phyloP scores from a whole-genome alignment of 441 rosid species.

The Adansonia gregorii region DNA sequence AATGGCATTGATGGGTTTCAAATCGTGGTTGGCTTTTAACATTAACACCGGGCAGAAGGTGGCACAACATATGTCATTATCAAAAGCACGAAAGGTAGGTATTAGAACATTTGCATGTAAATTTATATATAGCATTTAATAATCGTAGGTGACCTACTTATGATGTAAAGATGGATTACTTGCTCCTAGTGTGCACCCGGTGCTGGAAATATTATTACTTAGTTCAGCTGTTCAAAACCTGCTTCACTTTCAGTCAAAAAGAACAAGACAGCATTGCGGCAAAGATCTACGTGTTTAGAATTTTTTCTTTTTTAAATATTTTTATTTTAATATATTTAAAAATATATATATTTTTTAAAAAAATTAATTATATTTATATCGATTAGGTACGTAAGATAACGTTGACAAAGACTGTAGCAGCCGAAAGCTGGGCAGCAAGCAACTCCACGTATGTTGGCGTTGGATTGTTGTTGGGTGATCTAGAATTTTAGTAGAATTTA shows the following conservation, averaged over 20 bases:
- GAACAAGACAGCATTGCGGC: neutral
- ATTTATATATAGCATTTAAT: neutral
- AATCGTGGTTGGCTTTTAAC: neutral
- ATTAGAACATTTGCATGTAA: slow-evolving; percentile 12
- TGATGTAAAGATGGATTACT: neutral
- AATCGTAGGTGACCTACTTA: slow-evolving; percentile 5
- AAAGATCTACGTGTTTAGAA: neutral
- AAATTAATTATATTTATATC: too few relatives aligned
- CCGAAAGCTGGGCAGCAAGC: neutral
- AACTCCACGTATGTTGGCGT: slow-evolving; percentile 17
- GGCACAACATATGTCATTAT: neutral
- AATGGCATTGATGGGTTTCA: slow-evolving; percentile 8
- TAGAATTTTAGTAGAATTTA: neutral
- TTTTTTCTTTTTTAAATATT: neutral
- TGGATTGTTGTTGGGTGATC: neutral
- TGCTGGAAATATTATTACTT: neutral
- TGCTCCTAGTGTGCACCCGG: neutral
- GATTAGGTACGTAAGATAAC: too few relatives aligned
- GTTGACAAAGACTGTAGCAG: neutral
- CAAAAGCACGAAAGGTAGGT: neutral
- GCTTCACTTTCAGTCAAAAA: neutral
- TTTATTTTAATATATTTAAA: too few relatives aligned
- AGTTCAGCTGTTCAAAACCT: neutral
- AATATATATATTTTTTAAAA: neutral
- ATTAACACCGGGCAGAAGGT: neutral